Evolutionary conservation across 192 early-diverging fungal species (phyloP).

Genomic region (Kappamyces sp.): DNA sequence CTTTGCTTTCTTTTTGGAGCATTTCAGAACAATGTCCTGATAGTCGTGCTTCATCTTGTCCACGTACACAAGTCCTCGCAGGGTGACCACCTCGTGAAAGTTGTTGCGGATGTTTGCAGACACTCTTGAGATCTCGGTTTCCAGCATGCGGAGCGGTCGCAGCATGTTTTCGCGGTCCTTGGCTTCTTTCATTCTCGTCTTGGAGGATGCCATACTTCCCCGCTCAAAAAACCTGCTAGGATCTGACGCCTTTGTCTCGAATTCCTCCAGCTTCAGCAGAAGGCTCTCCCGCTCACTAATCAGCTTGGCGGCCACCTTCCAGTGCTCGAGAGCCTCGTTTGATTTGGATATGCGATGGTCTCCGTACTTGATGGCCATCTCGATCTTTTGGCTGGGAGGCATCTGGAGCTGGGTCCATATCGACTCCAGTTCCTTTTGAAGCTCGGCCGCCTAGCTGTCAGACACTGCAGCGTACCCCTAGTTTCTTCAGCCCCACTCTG

Average conservation of each 20-base stretch:
- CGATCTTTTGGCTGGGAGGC: constrained; percentile 50
- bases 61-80: constrained; percentile 29
- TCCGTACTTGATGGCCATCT: constrained; percentile 60
- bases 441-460: background rate
- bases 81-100: constrained; percentile 49
- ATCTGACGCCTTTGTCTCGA: constrained; percentile 43
- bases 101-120: constrained; percentile 38
- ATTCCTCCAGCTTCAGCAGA: constrained; percentile 37
- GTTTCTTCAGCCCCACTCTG: no score
- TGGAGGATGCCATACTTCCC: constrained; percentile 34
- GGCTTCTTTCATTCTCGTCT: constrained; percentile 40
- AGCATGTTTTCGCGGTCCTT: constrained; percentile 40
- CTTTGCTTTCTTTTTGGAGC: background rate
- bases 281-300: constrained; percentile 39
- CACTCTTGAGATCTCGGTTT: constrained; percentile 33
- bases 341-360: constrained; percentile 26
- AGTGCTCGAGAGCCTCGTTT: constrained; percentile 39
- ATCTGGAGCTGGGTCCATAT: constrained; percentile 49
- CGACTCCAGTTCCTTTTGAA: constrained; percentile 42
- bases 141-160: constrained; percentile 33
- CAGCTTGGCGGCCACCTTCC: constrained; percentile 35
- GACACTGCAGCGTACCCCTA: background rate
- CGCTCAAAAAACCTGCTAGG: constrained; percentile 21
- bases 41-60: constrained; percentile 56
- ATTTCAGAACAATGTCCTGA: constrained; percentile 28